phyloP scores from a whole-genome alignment of 2,329 filamentous ascomycete genomes.

The Xylariaceae sp. region DNA sequence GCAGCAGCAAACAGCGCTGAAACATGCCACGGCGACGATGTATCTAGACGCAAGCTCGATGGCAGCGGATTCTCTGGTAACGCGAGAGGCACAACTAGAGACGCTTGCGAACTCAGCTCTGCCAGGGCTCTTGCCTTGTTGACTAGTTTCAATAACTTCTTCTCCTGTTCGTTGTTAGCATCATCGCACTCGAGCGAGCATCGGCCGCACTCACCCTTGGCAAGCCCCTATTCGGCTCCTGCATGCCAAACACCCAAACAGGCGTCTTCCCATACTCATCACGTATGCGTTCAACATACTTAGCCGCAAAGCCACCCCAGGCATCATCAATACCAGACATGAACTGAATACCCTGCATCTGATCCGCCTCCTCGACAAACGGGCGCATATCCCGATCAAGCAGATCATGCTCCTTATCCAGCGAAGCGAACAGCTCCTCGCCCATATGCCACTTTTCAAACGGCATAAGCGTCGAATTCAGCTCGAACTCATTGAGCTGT shows the following conservation, averaged over 20 bases:
- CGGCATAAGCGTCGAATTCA: constrained; percentile 75
- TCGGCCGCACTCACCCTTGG: constrained; percentile 44
- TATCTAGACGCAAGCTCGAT: constrained; percentile 57
- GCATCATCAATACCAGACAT: constrained; percentile 71
- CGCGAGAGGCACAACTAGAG: constrained; percentile 73
- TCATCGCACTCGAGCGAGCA: neutral
- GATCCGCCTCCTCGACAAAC: constrained; percentile 91
- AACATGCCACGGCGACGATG: constrained; percentile 71
- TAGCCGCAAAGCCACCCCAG: constrained; percentile 74
- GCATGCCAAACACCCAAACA: constrained; percentile 83
- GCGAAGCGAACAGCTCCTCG: constrained; percentile 68
- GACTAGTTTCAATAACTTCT: constrained; percentile 61
- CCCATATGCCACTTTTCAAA: constrained; percentile 76
- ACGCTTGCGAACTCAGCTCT: constrained; percentile 67
- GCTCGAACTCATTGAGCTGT: constrained; percentile 82
- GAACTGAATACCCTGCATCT: constrained; percentile 83
- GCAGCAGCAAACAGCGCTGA: constrained; percentile 74
- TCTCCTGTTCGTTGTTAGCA: constrained; percentile 44
- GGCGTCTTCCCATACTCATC: constrained; percentile 90
- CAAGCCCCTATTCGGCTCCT: constrained; percentile 56
- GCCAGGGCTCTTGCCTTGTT: constrained; percentile 74
- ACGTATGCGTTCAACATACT: constrained; percentile 72
- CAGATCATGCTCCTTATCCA: constrained; percentile 80
- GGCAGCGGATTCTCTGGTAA: constrained; percentile 58
- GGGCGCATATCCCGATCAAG: constrained; percentile 86